These are phyloP conservation scores for Cordyceps pruinosa DNA, from an alignment of 2,329 filamentous ascomycete genomes.

Conservation along the genomic window DNA sequence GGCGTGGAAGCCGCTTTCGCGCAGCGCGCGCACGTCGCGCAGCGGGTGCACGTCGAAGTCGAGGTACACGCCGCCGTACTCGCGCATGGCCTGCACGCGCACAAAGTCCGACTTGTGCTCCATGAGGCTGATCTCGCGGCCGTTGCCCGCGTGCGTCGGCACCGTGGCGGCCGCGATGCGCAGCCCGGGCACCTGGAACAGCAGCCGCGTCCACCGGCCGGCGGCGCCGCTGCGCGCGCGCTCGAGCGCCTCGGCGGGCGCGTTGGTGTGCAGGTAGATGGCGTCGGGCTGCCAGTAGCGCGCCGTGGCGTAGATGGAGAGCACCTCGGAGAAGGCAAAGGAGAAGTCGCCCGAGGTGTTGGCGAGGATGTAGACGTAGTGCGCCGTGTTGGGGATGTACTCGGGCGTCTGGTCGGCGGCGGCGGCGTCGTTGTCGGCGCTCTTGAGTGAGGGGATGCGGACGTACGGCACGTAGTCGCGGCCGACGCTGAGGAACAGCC, in stretches of 20 bases:
- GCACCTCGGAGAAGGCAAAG: conserved; percentile 18
- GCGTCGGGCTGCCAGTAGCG: conserved; percentile 16
- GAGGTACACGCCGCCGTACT: conserved; percentile 14
- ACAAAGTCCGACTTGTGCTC: conserved; percentile 21
- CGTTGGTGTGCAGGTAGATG: conserved; percentile 23
- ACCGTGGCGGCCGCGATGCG: not conserved
- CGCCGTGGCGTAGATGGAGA: conserved; percentile 19
- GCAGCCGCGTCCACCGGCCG: conserved; percentile 18
- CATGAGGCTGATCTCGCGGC: conserved; percentile 11
- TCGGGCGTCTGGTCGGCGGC: not conserved
- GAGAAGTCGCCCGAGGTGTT: conserved; percentile 14
- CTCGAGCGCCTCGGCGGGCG: not conserved
- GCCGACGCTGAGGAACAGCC: not conserved
- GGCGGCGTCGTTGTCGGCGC: not conserved
- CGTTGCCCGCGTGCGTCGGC: conserved; percentile 14
- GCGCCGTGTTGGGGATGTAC: conserved; percentile 20
- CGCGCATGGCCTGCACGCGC: conserved; percentile 15
- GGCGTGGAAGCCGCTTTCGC: conserved; percentile 15
- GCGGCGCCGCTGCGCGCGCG: conserved; percentile 1
- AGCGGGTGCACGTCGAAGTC: conserved; percentile 16
- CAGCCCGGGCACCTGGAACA: conserved; percentile 16
- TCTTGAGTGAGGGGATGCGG: not conserved
- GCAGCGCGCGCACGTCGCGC: conserved; percentile 10
- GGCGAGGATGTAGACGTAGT: conserved; percentile 20
- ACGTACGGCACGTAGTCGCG: not conserved